Conservation (phyloP, 225 moss, liverwort and hornwort genomes). For the Antitrichia curtipendula region DNA sequence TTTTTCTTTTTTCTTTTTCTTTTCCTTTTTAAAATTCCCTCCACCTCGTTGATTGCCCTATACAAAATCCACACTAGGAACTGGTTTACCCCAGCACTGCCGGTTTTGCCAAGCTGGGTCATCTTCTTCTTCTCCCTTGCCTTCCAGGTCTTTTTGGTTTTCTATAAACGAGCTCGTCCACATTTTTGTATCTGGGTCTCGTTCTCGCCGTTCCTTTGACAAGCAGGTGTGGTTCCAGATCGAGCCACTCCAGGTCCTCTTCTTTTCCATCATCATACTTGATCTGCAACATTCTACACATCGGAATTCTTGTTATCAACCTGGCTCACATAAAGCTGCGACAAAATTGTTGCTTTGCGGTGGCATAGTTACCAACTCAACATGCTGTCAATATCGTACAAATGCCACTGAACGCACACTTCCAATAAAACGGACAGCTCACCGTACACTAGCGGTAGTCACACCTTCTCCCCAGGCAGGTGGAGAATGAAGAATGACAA, state of each 20-base stretch:
- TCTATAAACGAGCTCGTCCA: slow-evolving; percentile 12
- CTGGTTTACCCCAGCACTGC: neutral
- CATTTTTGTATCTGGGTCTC: slow-evolving; percentile 13
- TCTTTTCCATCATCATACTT: slow-evolving; percentile 23
- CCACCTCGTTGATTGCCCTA: too few relatives aligned
- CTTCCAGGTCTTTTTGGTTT: neutral
- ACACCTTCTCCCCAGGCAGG: too few relatives aligned
- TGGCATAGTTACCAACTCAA: neutral
- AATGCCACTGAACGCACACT: too few relatives aligned
- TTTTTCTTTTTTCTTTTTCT: too few relatives aligned
- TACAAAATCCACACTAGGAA: neutral
- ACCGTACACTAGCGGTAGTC: too few relatives aligned
- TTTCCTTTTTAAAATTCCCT: too few relatives aligned
- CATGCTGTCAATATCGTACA: neutral
- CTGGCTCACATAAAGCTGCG: neutral
- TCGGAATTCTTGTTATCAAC: neutral
- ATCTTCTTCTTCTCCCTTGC: neutral
- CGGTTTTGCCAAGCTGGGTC: neutral
- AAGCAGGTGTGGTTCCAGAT: slow-evolving; percentile 10
- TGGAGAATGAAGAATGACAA: too few relatives aligned
- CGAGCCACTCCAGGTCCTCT: slow-evolving; percentile 33
- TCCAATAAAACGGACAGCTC: too few relatives aligned
- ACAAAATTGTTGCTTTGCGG: neutral
- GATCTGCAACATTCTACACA: slow-evolving; percentile 14
- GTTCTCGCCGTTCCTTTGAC: neutral